Evolutionary conservation across 1,284 basidiomycete genomes (phyloP).

Genomic region (Austroboletus novae-zelandiae): DNA sequence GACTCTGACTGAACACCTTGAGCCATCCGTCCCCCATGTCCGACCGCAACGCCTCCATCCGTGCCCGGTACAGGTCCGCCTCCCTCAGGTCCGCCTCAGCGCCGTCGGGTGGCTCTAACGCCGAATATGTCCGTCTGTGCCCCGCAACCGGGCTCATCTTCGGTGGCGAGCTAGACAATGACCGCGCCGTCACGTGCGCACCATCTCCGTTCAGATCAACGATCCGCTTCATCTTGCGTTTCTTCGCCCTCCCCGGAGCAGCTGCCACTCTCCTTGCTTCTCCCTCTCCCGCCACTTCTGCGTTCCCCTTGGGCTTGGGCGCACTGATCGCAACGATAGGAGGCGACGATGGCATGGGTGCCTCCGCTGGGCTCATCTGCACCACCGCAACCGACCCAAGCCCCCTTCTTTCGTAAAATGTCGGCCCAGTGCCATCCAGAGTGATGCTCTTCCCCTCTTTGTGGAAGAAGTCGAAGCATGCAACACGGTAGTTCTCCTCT

Average conservation of each 20-base stretch:
- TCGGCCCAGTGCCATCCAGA: conserved; percentile 74
- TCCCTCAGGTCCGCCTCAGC: conserved; percentile 27
- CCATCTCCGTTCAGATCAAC: conserved; percentile 58
- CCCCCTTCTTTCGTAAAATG: conserved; percentile 74
- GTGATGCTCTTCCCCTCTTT: conserved; percentile 72
- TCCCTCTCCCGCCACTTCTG: conserved; percentile 32
- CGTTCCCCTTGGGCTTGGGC: conserved; percentile 18
- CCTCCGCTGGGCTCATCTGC: conserved; percentile 52
- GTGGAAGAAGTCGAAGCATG: conserved; percentile 81
- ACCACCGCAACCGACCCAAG: conserved; percentile 47
- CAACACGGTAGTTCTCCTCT: conserved; percentile 72
- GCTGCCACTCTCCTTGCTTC: conserved; percentile 40
- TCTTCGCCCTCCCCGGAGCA: conserved; percentile 43
- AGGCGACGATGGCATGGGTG: conserved; percentile 53
- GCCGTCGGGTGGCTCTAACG: conserved; percentile 52
- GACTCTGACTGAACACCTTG: conserved; percentile 75
- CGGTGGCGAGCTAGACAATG: conserved; percentile 55
- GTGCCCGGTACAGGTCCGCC: conserved; percentile 69
- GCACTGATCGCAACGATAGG: conserved; percentile 56
- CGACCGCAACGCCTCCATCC: conserved; percentile 76
- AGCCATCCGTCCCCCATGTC: conserved; percentile 89
- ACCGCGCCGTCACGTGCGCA: conserved; percentile 6
- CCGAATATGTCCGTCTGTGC: conserved; percentile 34
- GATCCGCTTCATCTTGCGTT: conserved; percentile 65
- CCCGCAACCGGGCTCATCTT: conserved; percentile 27